A percentile compares a stretch with the other conserved stretches of the same genome.
Conservation (phyloP, 139 green algal species). For the Micromonas commoda region DNA sequence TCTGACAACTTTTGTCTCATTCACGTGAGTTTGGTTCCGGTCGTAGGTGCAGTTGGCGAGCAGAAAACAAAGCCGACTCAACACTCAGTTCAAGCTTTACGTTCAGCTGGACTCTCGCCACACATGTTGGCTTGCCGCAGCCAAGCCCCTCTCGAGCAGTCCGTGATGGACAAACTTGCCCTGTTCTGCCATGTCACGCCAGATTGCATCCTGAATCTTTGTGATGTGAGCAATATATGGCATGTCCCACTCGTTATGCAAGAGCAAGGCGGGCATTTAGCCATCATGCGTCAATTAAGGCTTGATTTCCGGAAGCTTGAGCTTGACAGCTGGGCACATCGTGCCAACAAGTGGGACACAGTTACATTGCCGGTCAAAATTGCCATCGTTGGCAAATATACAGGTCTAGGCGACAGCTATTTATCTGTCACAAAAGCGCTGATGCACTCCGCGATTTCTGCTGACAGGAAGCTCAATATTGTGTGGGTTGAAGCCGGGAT, state of each 20-base stretch:
- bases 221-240: constrained; percentile 98
- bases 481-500: constrained; percentile 84
- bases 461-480: constrained; percentile 73
- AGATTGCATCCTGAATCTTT: constrained; percentile 80
- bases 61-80: constrained; percentile 99
- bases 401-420: constrained; percentile 86
- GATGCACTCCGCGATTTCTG: constrained; percentile 90
- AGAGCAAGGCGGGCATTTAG: constrained; percentile 48
- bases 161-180: constrained; percentile 84
- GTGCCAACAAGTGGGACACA: constrained; percentile 73
- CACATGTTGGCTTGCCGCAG: constrained; percentile 34
- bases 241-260: constrained; percentile 82
- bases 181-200: constrained; percentile 90
- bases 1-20: constrained; percentile 77
- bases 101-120: constrained; percentile 84
- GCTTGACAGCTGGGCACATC: constrained; percentile 2
- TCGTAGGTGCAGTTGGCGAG: constrained; percentile 92
- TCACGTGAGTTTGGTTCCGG: constrained; percentile 91
- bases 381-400: constrained; percentile 97
- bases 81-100: constrained; percentile 85
- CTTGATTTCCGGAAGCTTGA: not conserved
- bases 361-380: constrained; percentile 60
- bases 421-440: constrained; percentile 93
- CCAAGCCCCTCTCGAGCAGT: constrained; percentile 58
- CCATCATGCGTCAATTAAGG: constrained; percentile 9